Evolutionary conservation across 352 stramenopile genomes (phyloP), one percentile per base, ranked within the genome.

Genomic region (Phytopythium sindhum): DNA sequence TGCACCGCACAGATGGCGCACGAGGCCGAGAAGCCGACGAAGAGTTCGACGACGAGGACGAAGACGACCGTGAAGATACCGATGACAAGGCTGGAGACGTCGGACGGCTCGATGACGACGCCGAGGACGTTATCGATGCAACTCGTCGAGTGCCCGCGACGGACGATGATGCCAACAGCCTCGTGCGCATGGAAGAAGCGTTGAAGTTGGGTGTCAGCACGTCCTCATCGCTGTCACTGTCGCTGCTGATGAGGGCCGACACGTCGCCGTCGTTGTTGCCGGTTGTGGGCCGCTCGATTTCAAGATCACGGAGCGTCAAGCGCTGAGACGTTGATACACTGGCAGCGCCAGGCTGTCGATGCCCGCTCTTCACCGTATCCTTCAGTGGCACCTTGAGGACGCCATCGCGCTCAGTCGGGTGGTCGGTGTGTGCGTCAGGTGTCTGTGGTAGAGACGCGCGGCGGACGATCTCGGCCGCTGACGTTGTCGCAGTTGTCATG

Each of bases 211-310:
- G 84, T 10, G 75, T 64, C 0, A 91, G 65, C 21, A 90, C 73
- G 26, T 89, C 80, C 26, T 91, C 80, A 45, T 91, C 81, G 57
- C 66, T 88, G 31, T 91, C 83, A 53, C 78, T 90, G 64, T 93
- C 84, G 44, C 84, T 93, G 64, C 78, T 90, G 63, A 93, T 91
- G 48, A 93, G 77, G 17, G 75, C 76, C 28, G 84, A 93, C 12
- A 91, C 83, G 60, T 91, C 80, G 1, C 81, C 81, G 31, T 87
- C 70, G 33, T 84, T 77, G 35, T 69, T 70, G 41, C 66, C 66
- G 0, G 2, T n/a, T 10, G 28, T 19, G 24, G 21, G 39, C 19
- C 37, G 39, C 8, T 58, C 52, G 9, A 21, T 42, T 11, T 14
- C 23, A 19, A 55, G 48, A 17, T 55, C 48, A 11, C 21, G 12